Percentiles rank a stretch among this genome's conserved stretches.
These are phyloP conservation scores for Microglena sp. DNA, from an alignment of 139 green algal species.

Conservation along the genomic window DNA sequence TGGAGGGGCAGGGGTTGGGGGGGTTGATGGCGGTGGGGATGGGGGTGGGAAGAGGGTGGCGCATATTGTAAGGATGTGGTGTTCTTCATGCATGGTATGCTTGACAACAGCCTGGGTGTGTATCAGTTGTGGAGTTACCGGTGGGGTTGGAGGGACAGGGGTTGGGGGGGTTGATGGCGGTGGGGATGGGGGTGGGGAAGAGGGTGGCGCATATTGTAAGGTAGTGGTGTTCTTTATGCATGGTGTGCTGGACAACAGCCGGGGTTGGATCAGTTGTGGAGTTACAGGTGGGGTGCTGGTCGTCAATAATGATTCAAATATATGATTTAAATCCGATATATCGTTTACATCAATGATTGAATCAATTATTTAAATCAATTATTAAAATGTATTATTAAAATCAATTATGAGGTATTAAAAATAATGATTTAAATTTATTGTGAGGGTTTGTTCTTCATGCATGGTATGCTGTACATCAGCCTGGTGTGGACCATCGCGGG, in stretches of 20 bases:
- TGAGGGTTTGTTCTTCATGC: slow-evolving; percentile 76
- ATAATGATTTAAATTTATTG: no score
- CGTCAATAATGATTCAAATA: no score
- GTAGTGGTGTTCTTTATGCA: slow-evolving; percentile 73
- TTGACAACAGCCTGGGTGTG: slow-evolving; percentile 55
- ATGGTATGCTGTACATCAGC: slow-evolving; percentile 76
- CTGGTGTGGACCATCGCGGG: slow-evolving; percentile 67
- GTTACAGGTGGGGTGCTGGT: no score
- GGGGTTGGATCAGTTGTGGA: slow-evolving; percentile 78
- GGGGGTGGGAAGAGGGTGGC: neutral
- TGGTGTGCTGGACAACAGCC: slow-evolving; percentile 11
- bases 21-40: neutral
- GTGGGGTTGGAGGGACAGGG: no score
- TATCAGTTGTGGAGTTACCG: slow-evolving; percentile 67
- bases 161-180: neutral
- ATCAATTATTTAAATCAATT: no score
- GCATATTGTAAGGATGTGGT: slow-evolving; percentile 39
- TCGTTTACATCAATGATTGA: no score
- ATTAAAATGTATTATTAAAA: no score
- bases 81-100: slow-evolving; percentile 55
- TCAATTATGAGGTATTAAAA: no score
- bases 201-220: slow-evolving; percentile 1
- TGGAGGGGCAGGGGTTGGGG: neutral
- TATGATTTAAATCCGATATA: no score
- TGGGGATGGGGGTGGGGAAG: neutral